These are phyloP conservation scores for Barnettozyma populi DNA, from an alignment of 805 yeast species.

Conservation along the genomic window DNA sequence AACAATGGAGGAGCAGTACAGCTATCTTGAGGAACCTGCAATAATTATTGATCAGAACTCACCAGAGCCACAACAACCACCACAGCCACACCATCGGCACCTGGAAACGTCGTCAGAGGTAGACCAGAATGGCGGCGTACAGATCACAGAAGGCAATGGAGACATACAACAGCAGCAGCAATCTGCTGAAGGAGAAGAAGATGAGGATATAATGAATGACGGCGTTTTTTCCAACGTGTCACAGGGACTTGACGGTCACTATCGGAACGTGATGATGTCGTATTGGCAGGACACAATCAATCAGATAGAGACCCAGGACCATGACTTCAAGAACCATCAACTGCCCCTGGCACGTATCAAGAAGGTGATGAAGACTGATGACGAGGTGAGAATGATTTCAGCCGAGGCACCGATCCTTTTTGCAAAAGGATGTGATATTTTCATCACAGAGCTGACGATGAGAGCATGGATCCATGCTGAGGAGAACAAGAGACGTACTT, in stretches of 20 bases:
- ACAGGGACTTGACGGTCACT: slow-evolving; percentile 79
- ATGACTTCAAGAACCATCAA: slow-evolving; percentile 90
- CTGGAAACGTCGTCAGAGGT: slow-evolving; percentile 4
- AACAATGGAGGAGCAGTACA: slow-evolving; percentile 16
- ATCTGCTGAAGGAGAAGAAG: slow-evolving; percentile 27
- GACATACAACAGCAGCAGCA: slow-evolving; percentile 11
- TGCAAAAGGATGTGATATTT: slow-evolving; percentile 97
- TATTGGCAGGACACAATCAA: slow-evolving; percentile 97
- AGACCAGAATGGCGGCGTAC: background rate
- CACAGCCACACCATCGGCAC: slow-evolving; percentile 6
- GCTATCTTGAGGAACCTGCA: slow-evolving; percentile 19
- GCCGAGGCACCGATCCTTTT: slow-evolving; percentile 97
- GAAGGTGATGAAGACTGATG: slow-evolving; percentile 97
- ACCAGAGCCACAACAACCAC: slow-evolving; percentile 7
- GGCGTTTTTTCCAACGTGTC: slow-evolving; percentile 86
- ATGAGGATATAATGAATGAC: slow-evolving; percentile 36
- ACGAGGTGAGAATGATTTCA: slow-evolving; percentile 93
- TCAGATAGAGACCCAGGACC: slow-evolving; percentile 77
- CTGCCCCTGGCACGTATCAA: slow-evolving; percentile 94
- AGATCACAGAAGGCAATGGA: background rate
- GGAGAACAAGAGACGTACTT: slow-evolving; percentile 88
- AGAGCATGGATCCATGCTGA: slow-evolving; percentile 99
- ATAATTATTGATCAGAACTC: slow-evolving; percentile 15
- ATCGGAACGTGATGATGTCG: slow-evolving; percentile 85
- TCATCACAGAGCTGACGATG: slow-evolving; percentile 95